Evolutionary conservation across 1,139 yeast species (phyloP).

Genomic region (Sugiyamaella neomexicana): DNA sequence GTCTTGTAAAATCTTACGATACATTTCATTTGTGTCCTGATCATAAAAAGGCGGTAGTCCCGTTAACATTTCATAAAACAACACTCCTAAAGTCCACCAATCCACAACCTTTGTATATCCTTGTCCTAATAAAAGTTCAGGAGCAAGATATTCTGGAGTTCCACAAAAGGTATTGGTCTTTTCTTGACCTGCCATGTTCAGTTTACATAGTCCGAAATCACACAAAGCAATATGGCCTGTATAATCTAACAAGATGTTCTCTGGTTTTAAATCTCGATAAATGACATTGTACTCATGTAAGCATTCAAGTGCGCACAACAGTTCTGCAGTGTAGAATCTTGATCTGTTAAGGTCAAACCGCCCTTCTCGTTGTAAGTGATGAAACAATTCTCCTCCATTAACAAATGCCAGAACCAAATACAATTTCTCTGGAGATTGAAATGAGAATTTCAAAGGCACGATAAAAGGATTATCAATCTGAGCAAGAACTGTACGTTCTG

Average conservation of each 20-base stretch:
- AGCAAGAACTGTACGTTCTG: slow-evolving; percentile 93
- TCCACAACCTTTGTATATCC: slow-evolving; percentile 96
- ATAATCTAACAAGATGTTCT: slow-evolving; percentile 86
- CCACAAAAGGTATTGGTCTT: slow-evolving; percentile 96
- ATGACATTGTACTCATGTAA: slow-evolving; percentile 88
- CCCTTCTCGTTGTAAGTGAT: slow-evolving; percentile 90
- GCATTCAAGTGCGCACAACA: slow-evolving; percentile 87
- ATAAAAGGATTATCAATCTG: slow-evolving; percentile 94
- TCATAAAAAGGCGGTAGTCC: slow-evolving; percentile 97
- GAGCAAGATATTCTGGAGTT: slow-evolving; percentile 95
- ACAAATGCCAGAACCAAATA: slow-evolving; percentile 89
- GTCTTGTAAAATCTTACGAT: slow-evolving; percentile 85
- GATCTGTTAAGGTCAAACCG: slow-evolving; percentile 86
- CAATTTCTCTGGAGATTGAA: slow-evolving; percentile 92
- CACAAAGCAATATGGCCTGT: slow-evolving; percentile 97
- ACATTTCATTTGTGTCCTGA: slow-evolving; percentile 92
- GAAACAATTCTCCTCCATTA: slow-evolving; percentile 96
- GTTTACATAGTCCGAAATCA: slow-evolving; percentile 94
- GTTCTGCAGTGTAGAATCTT: slow-evolving; percentile 90
- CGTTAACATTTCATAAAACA: slow-evolving; percentile 92
- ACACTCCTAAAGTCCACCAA: slow-evolving; percentile 98
- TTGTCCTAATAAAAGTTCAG: slow-evolving; percentile 85
- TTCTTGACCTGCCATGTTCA: slow-evolving; percentile 85
- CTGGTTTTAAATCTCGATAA: slow-evolving; percentile 94
- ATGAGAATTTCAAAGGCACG: slow-evolving; percentile 94